phyloP scores from a whole-genome alignment of 805 yeast species.

The Soucietia sequanensis region DNA sequence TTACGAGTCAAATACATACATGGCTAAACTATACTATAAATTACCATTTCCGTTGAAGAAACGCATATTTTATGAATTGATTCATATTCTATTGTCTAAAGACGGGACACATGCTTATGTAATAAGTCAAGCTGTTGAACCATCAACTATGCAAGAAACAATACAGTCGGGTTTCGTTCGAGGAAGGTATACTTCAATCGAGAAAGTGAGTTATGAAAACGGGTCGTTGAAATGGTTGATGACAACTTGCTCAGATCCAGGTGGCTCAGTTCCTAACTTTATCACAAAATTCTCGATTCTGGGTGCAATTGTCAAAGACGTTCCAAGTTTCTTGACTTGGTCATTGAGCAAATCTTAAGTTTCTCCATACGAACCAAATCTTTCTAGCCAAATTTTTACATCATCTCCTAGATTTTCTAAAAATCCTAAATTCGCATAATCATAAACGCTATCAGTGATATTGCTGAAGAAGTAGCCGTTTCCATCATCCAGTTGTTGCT shows the following conservation, averaged over 20 bases:
- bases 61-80: constrained; percentile 36
- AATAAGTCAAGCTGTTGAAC: constrained; percentile 32
- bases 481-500: too few relatives aligned
- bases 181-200: constrained; percentile 38
- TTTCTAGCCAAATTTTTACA: constrained; percentile 40
- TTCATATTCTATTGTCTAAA: constrained; percentile 23
- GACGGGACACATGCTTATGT: constrained; percentile 22
- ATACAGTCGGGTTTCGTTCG: constrained; percentile 17
- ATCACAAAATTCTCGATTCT: constrained; percentile 27
- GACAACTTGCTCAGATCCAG: constrained; percentile 40
- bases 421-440: constrained; percentile 33
- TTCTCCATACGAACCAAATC: constrained; percentile 14
- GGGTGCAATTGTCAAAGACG: constrained; percentile 39
- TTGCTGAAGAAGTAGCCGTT: constrained; percentile 1
- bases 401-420: constrained; percentile 43
- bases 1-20: constrained; percentile 21
- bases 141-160: constrained; percentile 17
- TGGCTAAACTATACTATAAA: constrained; percentile 30
- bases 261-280: constrained; percentile 40
- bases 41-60: constrained; percentile 36
- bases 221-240: constrained; percentile 31
- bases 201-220: constrained; percentile 21
- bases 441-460: constrained; percentile 22
- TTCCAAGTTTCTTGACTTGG: constrained; percentile 38
- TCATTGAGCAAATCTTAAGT: too few relatives aligned